Evolutionary conservation across 2,329 filamentous ascomycete genomes (phyloP).

Genomic region (Claviceps sp.): DNA sequence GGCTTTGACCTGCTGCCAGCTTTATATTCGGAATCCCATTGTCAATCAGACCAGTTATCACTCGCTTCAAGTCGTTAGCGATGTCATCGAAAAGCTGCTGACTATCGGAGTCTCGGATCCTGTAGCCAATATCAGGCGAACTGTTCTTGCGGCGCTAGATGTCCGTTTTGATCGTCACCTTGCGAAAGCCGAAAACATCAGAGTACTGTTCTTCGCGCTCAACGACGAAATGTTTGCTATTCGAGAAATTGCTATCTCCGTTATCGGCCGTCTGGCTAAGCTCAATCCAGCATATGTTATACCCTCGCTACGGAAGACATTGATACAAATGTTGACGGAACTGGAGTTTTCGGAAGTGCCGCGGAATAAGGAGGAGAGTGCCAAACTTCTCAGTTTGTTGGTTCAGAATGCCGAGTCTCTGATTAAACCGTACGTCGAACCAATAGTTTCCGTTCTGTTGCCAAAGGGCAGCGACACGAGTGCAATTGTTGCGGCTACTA

Average conservation of each 20-base stretch:
- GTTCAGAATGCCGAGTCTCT: conserved; percentile 86
- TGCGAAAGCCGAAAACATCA: conserved; percentile 94
- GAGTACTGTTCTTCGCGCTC: conserved; percentile 85
- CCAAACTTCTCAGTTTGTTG: conserved; percentile 80
- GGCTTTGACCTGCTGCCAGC: conserved; percentile 90
- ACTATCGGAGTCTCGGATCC: conserved; percentile 90
- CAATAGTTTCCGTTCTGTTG: conserved; percentile 87
- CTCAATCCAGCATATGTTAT: conserved; percentile 97
- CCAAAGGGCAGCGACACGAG: conserved; percentile 81
- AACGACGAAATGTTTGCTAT: conserved; percentile 93
- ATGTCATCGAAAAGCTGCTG: conserved; percentile 92
- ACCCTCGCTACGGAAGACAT: conserved; percentile 81
- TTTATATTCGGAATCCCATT: conserved; percentile 93
- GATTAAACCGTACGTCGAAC: conserved; percentile 92
- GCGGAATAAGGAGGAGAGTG: conserved; percentile 91
- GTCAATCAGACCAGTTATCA: conserved; percentile 97
- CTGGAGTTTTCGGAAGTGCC: conserved; percentile 92
- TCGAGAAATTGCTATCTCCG: conserved; percentile 86
- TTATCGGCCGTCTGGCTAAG: conserved; percentile 82
- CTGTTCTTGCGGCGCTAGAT: conserved; percentile 79
- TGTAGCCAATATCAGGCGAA: conserved; percentile 76
- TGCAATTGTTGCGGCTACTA: conserved; percentile 81
- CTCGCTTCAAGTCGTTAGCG: conserved; percentile 90
- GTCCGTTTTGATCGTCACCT: conserved; percentile 90
- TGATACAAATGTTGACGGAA: conserved; percentile 92